A percentile compares a stretch with the other conserved stretches of the same genome.
Evolutionary conservation across 1,284 basidiomycete genomes (phyloP).

Genomic region (Trichosporon coremiiforme): DNA sequence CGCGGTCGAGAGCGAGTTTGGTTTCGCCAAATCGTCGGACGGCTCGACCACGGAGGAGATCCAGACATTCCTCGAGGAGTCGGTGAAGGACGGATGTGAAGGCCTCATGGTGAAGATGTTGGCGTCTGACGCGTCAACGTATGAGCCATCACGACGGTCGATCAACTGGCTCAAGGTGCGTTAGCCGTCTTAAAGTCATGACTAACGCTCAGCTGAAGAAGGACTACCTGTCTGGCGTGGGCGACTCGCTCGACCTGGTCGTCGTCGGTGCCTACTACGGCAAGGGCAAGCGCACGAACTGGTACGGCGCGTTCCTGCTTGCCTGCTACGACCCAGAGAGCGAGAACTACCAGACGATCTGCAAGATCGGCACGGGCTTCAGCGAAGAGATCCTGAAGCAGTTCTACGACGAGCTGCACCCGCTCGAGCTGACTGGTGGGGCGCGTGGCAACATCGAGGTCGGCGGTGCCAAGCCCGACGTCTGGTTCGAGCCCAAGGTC

Average conservation of each 20-base stretch:
- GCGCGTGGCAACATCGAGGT: conserved; percentile 73
- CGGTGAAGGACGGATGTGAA: conserved; percentile 96
- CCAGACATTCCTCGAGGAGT: conserved; percentile 90
- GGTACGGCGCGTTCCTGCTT: conserved; percentile 92
- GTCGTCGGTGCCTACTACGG: conserved; percentile 97
- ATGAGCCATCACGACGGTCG: conserved; percentile 90
- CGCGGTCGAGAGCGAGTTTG: conserved; percentile 84
- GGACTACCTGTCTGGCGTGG: conserved; percentile 94
- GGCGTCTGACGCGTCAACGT: conserved; percentile 83
- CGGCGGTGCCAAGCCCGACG: conserved; percentile 87
- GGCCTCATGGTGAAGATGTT: conserved; percentile 99
- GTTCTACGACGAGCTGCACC: conserved; percentile 81
- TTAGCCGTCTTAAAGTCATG: not conserved
- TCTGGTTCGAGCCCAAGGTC: conserved; percentile 92
- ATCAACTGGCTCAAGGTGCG: conserved; percentile 97
- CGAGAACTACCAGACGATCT: conserved; percentile 92
- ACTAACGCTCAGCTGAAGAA: conserved; percentile 76
- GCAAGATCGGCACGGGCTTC: conserved; percentile 99
- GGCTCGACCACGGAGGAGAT: conserved; percentile 90
- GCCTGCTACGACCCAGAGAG: conserved; percentile 90
- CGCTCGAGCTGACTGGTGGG: conserved; percentile 63
- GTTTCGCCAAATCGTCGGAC: conserved; percentile 88
- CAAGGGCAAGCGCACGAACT: conserved; percentile 94
- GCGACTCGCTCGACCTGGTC: conserved; percentile 95
- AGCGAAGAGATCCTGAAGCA: conserved; percentile 82